Evolutionary conservation across 805 yeast species (phyloP), one percentile per base, ranked within the genome.

Genomic region (Starmerella gropengiesseri): DNA sequence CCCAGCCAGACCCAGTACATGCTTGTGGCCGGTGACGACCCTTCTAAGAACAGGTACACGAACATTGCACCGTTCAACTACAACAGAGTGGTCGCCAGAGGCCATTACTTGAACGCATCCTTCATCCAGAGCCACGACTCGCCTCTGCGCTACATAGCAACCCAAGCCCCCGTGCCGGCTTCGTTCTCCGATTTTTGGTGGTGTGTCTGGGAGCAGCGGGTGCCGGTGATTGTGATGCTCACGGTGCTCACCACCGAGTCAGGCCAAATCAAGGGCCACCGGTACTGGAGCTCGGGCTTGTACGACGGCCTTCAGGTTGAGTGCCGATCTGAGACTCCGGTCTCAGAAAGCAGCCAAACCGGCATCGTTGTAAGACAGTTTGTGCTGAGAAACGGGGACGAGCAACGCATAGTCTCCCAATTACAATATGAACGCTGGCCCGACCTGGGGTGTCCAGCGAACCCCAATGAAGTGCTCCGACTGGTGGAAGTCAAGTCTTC

Each of bases 61-160:
- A 94, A 87, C 59, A 82, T 87, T 32, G 79, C 81, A 55, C 86
- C 94, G 4, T 87, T 74, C 60, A 93, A 83, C 56, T 89, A 82
- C 55, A 73, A 93, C 4, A 67, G 95, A 45, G 95, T 89, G 11
- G 25, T 37, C 3, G 73, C 73, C 46, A 63, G 83, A 36, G 49
- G 52, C 29, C 85, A 78, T 56, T 87, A 89, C 59, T 82, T 87
- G 52, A 87, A 87, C 61, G 98, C 96, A 0, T 81, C 84, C 37
- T 81, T 78, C 60, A 61, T 83, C 26, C 39, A 51, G 49, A 55
- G 72, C 53, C 51, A 55, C 53, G 34, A 61, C 55, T 55, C 65
- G 49, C 49, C 49, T 9, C 53, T 58, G 30, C 69, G 71, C 31
- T 81, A 79, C 56, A 86, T 89, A 54, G 97, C 96, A 1, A 78